These are phyloP conservation scores for Glebionis coronaria DNA, from an alignment of 129 eudicot species.

Conservation along the genomic window DNA sequence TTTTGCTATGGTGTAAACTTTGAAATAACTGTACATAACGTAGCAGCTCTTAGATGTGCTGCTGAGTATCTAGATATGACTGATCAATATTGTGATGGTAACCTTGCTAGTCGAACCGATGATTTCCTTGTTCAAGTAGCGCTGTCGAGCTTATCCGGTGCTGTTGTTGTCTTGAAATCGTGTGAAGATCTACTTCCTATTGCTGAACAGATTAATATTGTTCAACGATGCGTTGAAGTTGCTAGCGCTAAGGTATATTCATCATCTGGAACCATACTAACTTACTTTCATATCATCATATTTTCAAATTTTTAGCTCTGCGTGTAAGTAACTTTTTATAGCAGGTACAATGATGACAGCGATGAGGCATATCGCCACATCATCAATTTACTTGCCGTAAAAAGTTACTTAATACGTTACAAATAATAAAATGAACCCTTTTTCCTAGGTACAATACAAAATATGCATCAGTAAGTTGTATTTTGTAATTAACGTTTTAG, in stretches of 20 bases:
- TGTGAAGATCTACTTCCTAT: constrained; percentile 82
- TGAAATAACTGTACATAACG: constrained; percentile 94
- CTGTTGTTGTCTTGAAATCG: constrained; percentile 76
- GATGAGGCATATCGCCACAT: too few relatives aligned
- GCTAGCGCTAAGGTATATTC: constrained; percentile 63
- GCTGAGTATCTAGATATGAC: constrained; percentile 97
- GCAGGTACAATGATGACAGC: too few relatives aligned
- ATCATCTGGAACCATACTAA: background rate
- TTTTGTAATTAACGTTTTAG: background rate
- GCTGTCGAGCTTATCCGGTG: constrained; percentile 75
- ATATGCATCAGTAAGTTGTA: too few relatives aligned
- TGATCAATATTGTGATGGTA: constrained; percentile 74
- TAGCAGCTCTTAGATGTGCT: constrained; percentile 91
- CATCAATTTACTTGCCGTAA: too few relatives aligned
- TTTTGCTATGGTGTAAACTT: constrained; percentile 95
- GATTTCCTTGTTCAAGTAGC: constrained; percentile 90
- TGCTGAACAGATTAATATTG: constrained; percentile 64
- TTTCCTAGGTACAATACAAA: too few relatives aligned
- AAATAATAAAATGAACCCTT: too few relatives aligned
- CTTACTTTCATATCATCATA: background rate
- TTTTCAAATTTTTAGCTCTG: too few relatives aligned
- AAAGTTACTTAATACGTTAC: too few relatives aligned
- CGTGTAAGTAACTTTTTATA: too few relatives aligned
- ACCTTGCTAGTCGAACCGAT: constrained; percentile 80
- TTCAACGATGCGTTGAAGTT: constrained; percentile 83